These are phyloP conservation scores for Porcisia hertigi DNA, from an alignment of 208 protist genomes.

Conservation along the genomic window DNA sequence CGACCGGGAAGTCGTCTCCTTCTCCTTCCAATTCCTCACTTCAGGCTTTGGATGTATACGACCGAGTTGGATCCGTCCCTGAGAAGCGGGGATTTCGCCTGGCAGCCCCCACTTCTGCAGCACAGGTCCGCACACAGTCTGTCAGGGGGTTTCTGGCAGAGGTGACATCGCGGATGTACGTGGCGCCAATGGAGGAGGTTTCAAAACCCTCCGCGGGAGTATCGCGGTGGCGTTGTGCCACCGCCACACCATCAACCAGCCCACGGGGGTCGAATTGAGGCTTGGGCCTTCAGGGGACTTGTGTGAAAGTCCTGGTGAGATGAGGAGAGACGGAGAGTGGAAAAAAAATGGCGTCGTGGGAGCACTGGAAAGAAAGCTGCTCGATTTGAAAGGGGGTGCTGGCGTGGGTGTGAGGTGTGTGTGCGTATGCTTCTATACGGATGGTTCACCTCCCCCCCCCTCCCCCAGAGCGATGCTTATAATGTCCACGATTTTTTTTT, in stretches of 20 bases:
- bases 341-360: background rate
- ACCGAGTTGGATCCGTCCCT: background rate
- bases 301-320: background rate
- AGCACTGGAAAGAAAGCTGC: background rate
- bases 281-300: background rate
- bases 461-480: background rate
- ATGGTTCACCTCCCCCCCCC: background rate
- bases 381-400: background rate
- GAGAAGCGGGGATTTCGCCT: background rate
- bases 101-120: background rate
- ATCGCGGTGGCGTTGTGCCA: background rate
- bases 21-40: background rate
- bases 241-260: background rate
- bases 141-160: conserved; percentile 16
- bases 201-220: background rate
- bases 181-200: conserved; percentile 9
- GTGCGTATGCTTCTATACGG: background rate
- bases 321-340: background rate
- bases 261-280: background rate
- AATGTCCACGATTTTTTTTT: background rate
- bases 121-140: background rate
- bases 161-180: conserved; percentile 15
- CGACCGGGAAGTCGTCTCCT: background rate
- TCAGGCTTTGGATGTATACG: background rate
- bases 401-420: background rate